Base-by-base conservation (phyloP, 2,329 filamentous ascomycete species). In the Corynespora cassiicola region DNA sequence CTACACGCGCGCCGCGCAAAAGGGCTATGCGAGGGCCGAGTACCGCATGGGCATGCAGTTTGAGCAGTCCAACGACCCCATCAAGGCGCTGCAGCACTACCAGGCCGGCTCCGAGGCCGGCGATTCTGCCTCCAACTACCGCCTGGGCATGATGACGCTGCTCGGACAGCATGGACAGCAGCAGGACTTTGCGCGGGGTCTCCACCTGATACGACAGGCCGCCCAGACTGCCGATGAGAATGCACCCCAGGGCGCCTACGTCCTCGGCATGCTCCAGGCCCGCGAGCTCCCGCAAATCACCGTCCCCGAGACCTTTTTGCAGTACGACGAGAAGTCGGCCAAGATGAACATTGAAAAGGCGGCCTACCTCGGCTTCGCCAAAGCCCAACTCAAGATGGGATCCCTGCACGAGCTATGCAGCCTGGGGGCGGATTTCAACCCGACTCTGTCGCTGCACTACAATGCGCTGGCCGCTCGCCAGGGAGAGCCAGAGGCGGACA, bases 11-110 rank as follows among this genome's bases (percentile, higher is more conserved):
- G 88, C 94, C n/a, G 87, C 90, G 19, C 87, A 91, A 56, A 85
- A 88, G 56, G 90, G 90, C 41, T 95, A 91, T 71, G 83, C 86
- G 15, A 80, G 94, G 55, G 91, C 94, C 14, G 90, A 97, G 68
- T 99, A 99, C 69, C 84, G 94, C 30, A 95, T 99, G 73, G 94
- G 94, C 47, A 99, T 97, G 92, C 87, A 96, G 40, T 97, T 91
- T 65, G 94, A 99, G 71, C 90, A 88, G 66, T 92, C 90, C 4
- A 95, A 95, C 62, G 92, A 99, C 61, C 86, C 90, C 44, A 80
- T 85, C 47, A 96, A 95, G 67, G 94, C 94, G 5, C 84, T 96
- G 61, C 85, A 86, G 59, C 91, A 97, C 68, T 99, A 97, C 70
- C 84, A 90, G 51, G 80, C 82, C 31, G 94, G 94, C 32, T 84